Conservation (phyloP, 345 rosid genomes). For the Erucastrum elatum region DNA sequence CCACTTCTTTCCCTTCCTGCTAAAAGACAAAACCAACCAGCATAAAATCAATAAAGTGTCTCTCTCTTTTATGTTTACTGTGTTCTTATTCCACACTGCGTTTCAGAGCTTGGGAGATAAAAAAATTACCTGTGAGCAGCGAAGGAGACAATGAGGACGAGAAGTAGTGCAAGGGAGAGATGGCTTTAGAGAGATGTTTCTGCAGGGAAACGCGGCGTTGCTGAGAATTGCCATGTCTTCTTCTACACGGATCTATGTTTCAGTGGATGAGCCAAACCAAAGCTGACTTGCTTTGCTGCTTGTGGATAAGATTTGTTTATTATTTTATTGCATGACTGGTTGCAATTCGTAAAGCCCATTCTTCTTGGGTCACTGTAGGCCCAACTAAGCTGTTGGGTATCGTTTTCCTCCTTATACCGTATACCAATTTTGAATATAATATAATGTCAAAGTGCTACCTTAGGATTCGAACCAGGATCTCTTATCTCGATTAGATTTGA, state of each 20-base stretch:
- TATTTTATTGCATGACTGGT: neutral
- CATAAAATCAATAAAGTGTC: neutral
- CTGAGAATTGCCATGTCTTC: constrained; percentile 52
- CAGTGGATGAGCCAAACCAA: constrained; percentile 21
- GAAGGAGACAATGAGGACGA: constrained; percentile 28
- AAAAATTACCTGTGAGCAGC: constrained; percentile 30
- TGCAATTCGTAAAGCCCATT: constrained; percentile 1
- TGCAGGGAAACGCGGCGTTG: constrained; percentile 46
- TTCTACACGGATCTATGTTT: constrained; percentile 1
- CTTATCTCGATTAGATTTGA: neutral
- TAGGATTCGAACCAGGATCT: neutral
- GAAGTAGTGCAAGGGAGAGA: constrained; percentile 31
- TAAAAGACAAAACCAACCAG: neutral
- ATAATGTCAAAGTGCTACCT: neutral
- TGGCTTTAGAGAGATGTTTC: constrained; percentile 43
- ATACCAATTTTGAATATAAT: neutral
- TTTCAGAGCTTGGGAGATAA: neutral
- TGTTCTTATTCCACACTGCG: neutral
- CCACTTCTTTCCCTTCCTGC: constrained; percentile 29
- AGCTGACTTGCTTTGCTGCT: neutral
- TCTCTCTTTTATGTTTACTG: neutral
- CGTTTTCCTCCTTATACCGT: neutral
- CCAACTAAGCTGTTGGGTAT: neutral
- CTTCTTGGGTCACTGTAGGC: neutral
- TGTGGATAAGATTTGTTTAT: constrained; percentile 25